A percentile compares a stretch with the other conserved stretches of the same genome.
These are phyloP conservation scores for Alternaria longipes DNA, from an alignment of 2,329 filamentous ascomycete species.

Conservation along the genomic window DNA sequence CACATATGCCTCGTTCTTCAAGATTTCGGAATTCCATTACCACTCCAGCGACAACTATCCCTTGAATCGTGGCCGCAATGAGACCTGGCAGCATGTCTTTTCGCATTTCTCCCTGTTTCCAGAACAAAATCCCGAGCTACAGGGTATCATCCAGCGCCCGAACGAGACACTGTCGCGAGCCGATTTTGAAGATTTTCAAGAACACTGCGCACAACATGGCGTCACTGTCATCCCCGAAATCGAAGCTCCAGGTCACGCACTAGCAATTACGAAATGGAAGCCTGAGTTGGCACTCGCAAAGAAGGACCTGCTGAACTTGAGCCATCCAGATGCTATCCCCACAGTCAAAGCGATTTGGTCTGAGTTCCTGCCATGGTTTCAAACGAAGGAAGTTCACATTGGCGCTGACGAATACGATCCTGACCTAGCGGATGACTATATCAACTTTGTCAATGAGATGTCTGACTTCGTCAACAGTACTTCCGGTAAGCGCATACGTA, in stretches of 20 bases:
- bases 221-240: constrained; percentile 52
- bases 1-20: constrained; percentile 59
- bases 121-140: constrained; percentile 44
- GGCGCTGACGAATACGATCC: constrained; percentile 52
- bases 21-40: constrained; percentile 61
- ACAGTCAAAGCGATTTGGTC: constrained; percentile 51
- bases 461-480: constrained; percentile 42
- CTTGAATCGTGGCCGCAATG: constrained; percentile 58
- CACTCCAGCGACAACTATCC: constrained; percentile 62
- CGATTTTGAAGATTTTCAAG: constrained; percentile 50
- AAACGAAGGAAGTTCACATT: constrained; percentile 51
- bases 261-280: constrained; percentile 53
- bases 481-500: constrained; percentile 45
- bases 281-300: constrained; percentile 49
- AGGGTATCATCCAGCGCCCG: constrained; percentile 45
- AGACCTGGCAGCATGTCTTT: constrained; percentile 58
- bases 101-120: constrained; percentile 56
- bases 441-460: constrained; percentile 52
- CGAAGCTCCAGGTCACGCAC: constrained; percentile 49
- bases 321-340: constrained; percentile 47
- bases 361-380: constrained; percentile 52
- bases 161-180: constrained; percentile 48
- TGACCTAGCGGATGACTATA: constrained; percentile 48
- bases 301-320: constrained; percentile 50
- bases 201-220: constrained; percentile 46